Evolutionary conservation across 2,329 filamentous ascomycete genomes (phyloP), one percentile per base, ranked within the genome.

Genomic region (Alternaria ventricosa): DNA sequence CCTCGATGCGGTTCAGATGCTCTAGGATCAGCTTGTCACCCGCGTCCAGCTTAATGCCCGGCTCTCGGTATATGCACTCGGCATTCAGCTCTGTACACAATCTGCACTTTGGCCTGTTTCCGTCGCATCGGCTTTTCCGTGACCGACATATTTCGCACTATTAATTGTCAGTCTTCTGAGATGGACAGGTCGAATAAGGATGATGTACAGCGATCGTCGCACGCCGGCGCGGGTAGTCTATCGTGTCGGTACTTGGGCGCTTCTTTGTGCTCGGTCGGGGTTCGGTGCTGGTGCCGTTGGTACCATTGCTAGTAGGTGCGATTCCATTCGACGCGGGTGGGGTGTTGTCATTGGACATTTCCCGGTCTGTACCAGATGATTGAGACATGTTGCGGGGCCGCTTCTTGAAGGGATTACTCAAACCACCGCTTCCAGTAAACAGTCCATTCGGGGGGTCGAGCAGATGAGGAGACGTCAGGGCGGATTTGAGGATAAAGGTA

Each of bases 11-110:
- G 71, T 87, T 88, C 36, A 96, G 84, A 60, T 91, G 90, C 76
- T 95, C 92, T 41, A 96, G 82, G 65, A 96, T 96, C 60, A 96
- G 84, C 81, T 94, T 95, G 83, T 95, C 92, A 68, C 92, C 92
- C 36, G 92, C 92, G 77, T 96, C 92, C 10, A 96, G 87, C 81
- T 96, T 96, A 83, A 95, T 92, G 3, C 92, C 92, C 7, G 92
- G 92, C 77, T 96, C 92, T 67, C 92, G 88, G 79, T 96, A 96
- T 68, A 94, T 87, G 79, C 92, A 96, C 67, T 95, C 91, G 47
- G 92, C 92, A 58, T 92, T 91, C 44, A 95, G 84, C 77, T 95
- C 92, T 10, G 90, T 89, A 81, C 92, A 96, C 36, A 96, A 88
- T 79, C 93, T 91, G 82, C 92, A 96, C 79, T 94, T 95, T 47